Evolutionary conservation across 2,329 filamentous ascomycete genomes (phyloP).

Genomic region (Epichloe amarillans): DNA sequence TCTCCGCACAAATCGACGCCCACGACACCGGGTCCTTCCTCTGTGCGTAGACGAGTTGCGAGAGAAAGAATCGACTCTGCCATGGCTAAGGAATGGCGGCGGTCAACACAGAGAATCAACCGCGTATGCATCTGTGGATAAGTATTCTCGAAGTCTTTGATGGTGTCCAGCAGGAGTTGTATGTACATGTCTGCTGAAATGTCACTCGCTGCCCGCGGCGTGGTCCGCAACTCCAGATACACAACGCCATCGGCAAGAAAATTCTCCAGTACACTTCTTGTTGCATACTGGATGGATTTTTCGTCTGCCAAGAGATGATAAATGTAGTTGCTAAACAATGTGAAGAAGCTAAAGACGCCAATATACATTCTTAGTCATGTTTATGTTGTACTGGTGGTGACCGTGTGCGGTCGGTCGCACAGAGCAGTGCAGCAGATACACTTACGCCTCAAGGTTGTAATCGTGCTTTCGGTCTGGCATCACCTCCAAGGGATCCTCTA

Average conservation of each 20-base stretch:
- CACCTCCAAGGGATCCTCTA: constrained; percentile 55
- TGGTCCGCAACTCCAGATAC: constrained; percentile 72
- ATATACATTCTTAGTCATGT: neutral
- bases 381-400: neutral
- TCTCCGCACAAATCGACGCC: constrained; percentile 72
- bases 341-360: constrained; percentile 49
- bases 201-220: constrained; percentile 49
- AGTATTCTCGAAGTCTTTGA: constrained; percentile 35
- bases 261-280: constrained; percentile 47
- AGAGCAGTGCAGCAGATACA: constrained; percentile 4
- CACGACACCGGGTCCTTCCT: constrained; percentile 44
- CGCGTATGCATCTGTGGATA: constrained; percentile 38
- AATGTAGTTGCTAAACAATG: constrained; percentile 66
- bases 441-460: constrained; percentile 55
- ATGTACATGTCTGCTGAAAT: constrained; percentile 54
- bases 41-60: constrained; percentile 32
- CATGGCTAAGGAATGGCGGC: constrained; percentile 43
- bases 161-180: constrained; percentile 48
- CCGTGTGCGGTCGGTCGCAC: too few species aligned
- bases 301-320: constrained; percentile 59
- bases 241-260: constrained; percentile 60
- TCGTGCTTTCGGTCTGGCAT: constrained; percentile 61
- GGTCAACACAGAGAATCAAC: constrained; percentile 64
- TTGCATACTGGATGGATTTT: constrained; percentile 47
- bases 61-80: constrained; percentile 53